A percentile compares a stretch with the other conserved stretches of the same genome.
Conservation (phyloP, 257 asterid species). For the Rhazya stricta region DNA sequence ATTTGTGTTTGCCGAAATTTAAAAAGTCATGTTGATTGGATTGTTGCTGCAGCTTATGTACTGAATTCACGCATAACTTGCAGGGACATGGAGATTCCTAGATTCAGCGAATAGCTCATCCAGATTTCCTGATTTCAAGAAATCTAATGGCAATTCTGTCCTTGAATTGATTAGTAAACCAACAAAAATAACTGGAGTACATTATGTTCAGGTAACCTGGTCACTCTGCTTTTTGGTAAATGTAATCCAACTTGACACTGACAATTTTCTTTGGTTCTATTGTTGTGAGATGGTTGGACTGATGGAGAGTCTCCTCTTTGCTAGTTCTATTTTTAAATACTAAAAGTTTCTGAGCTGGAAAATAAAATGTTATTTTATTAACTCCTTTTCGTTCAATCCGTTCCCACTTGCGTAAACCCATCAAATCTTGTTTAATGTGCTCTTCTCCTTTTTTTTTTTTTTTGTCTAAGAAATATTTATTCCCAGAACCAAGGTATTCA, state of each 20-base stretch:
- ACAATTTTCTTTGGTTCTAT: neutral
- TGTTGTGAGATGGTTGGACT: neutral
- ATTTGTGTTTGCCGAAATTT: neutral
- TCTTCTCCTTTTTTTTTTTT: neutral
- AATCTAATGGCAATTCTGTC: slow-evolving; percentile 68
- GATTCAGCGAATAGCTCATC: slow-evolving; percentile 66
- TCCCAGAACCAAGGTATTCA: neutral
- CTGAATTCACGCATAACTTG: slow-evolving; percentile 10
- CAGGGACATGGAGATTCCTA: slow-evolving; percentile 87
- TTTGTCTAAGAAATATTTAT: neutral
- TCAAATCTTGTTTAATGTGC: too few species aligned
- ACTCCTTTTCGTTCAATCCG: neutral
- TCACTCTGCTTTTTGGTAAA: slow-evolving; percentile 12
- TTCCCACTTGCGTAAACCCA: neutral
- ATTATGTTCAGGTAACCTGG: slow-evolving; percentile 84
- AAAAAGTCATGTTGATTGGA: neutral
- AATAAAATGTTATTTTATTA: neutral
- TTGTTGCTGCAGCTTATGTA: slow-evolving; percentile 4
- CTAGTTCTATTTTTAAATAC: neutral
- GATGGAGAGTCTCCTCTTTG: neutral
- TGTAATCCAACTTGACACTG: slow-evolving; percentile 9
- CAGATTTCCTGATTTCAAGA: slow-evolving; percentile 75
- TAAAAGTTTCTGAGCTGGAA: neutral
- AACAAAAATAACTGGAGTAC: slow-evolving; percentile 93
- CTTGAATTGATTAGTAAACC: slow-evolving; percentile 81